Base-by-base conservation (phyloP, 78 protist genomes). In the Dictyostelium purpureum region DNA sequence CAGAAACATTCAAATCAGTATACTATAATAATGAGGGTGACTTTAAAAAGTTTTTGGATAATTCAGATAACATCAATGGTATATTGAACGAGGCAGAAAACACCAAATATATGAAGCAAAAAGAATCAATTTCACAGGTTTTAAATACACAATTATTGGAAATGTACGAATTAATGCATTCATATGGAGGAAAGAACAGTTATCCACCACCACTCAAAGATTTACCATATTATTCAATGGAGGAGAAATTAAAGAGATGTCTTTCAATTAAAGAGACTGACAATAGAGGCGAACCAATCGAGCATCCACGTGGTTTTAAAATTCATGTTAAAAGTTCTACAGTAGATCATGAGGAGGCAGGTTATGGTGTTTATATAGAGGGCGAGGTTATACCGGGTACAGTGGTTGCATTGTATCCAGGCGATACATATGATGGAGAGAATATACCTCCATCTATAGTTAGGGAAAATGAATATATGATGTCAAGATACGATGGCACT, bases 371-470 rank as follows among this genome's bases (percentile, higher is more conserved):
- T 7, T 56, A 57, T 24, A 61, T 88, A 0, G 43, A 45, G 63
- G 93, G 93, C 12, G 73, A 56, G 16, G 37, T 71, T 35, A 35
- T 51, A n/a, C 93, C 93, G 1, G 93, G 93, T 11, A 88, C 93
- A 6, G 71, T 88, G 5, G 31, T 88, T 33, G 93, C 79, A 6
- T 40, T 88, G n/a, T 88, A 88, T 21, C 93, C 93, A 26, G 93
- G 93, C 21, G 71, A 69, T 0, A 69, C 79, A 26, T 78, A 61
- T 31, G 51, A 37, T 38, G 93, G 74, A 9, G 18, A 45, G 57
- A 66, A n/a, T 7, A 45, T 88, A 5, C 73, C 54, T 3, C 26
- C 73, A 0, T 1, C 12, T 21, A 76, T 61, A 9, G 40, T 77
- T 12, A 18, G 4, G 1, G 71, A 88, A 0, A 88, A 88, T 37